Evolutionary conservation across 208 protist genomes (phyloP).

Genomic region (Novymonas esmeraldas): DNA sequence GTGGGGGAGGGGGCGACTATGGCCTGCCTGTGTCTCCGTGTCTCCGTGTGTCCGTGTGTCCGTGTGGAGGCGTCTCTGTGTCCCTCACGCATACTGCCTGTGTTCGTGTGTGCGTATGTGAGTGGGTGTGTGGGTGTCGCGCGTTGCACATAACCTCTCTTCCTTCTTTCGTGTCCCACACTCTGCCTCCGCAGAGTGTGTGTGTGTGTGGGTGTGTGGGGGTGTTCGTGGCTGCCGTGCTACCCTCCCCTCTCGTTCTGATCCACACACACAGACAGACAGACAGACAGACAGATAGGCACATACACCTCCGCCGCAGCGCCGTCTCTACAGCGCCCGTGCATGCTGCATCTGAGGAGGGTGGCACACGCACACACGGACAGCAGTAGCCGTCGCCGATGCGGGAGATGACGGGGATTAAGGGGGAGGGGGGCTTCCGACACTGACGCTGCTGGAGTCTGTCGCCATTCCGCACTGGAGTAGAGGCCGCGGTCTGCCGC

Average conservation of each 20-base stretch:
- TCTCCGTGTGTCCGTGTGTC: neutral
- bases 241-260: neutral
- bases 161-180: neutral
- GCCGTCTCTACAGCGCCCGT: too few relatives aligned
- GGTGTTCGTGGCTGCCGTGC: neutral
- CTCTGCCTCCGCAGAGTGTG: neutral
- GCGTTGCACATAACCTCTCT: too few relatives aligned
- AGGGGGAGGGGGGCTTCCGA: too few relatives aligned
- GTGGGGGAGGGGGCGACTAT: neutral
- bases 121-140: neutral
- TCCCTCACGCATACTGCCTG: neutral
- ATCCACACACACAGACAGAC: constrained; percentile 6
- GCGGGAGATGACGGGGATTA: too few relatives aligned
- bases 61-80: neutral
- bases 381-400: too few relatives aligned
- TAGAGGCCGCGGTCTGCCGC: too few relatives aligned
- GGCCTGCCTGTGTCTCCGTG: neutral
- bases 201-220: neutral
- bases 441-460: too few relatives aligned
- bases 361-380: too few relatives aligned
- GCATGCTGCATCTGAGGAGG: too few relatives aligned
- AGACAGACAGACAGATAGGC: neutral
- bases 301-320: too few relatives aligned
- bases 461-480: too few relatives aligned
- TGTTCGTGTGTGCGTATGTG: neutral